phyloP scores from a whole-genome alignment of 2,329 filamentous ascomycete genomes.

The Cytospora paraplurivora region DNA sequence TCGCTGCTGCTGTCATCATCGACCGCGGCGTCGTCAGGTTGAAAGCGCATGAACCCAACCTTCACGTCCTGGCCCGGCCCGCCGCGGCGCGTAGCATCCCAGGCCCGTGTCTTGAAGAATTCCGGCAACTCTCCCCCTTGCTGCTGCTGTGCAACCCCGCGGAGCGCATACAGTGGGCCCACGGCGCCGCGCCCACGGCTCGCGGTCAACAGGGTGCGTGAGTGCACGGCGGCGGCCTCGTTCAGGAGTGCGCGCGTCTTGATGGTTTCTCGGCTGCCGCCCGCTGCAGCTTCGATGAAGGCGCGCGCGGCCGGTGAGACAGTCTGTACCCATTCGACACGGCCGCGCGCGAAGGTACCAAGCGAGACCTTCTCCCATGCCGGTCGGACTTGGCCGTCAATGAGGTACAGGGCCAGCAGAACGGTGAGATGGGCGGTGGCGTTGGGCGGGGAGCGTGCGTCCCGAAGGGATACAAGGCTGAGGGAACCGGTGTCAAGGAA shows the following conservation, averaged over 20 bases:
- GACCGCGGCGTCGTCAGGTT: neutral
- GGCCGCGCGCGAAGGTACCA: slow-evolving; percentile 18
- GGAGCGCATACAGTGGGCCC: no score
- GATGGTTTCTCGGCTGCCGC: no score
- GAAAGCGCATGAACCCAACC: slow-evolving; percentile 30
- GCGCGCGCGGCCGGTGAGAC: slow-evolving; percentile 23
- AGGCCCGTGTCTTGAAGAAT: slow-evolving; percentile 27
- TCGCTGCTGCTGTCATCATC: neutral
- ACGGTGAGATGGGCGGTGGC: slow-evolving; percentile 27
- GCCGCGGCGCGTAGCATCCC: slow-evolving; percentile 27
- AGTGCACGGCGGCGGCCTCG: slow-evolving; percentile 4
- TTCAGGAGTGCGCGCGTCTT: no score
- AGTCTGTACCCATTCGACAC: slow-evolving; percentile 29
- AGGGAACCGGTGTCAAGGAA: slow-evolving; percentile 9
- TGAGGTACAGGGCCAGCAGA: slow-evolving; percentile 23
- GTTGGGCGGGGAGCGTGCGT: slow-evolving; percentile 18
- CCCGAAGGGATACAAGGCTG: slow-evolving; percentile 14
- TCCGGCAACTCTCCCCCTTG: slow-evolving; percentile 7
- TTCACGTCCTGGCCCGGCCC: slow-evolving; percentile 28
- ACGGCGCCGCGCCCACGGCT: no score
- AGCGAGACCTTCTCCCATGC: slow-evolving; percentile 29
- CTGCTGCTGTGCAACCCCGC: no score
- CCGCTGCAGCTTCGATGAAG: slow-evolving; percentile 22
- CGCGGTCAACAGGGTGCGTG: slow-evolving; percentile 13
- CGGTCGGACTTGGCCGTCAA: slow-evolving; percentile 24